Evolutionary conservation across 2,329 filamentous ascomycete genomes (phyloP), one percentile per base, ranked within the genome.

Genomic region (Fusarium haematococcum): DNA sequence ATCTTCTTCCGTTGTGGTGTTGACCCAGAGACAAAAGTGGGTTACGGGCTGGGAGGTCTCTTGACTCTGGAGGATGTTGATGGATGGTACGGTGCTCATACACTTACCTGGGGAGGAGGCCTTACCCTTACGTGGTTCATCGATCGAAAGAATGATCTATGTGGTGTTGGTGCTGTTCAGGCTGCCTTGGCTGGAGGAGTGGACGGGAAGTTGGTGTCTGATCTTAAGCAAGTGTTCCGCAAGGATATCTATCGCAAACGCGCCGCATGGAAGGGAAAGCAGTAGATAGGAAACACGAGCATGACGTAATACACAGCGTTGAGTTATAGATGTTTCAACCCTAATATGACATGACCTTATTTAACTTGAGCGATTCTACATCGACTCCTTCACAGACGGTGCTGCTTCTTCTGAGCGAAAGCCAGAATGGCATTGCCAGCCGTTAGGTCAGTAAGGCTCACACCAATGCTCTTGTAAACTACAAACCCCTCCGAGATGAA

Each of bases 61-160:
- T 58, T 87, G 9, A 83, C 82, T 1, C 67, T 84, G 33, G 75
- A 87, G 60, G 83, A 85, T 67, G 71, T 82, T 2, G 80, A 85
- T 2, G 83, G 84, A 5, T 86, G 85, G 81, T 85, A 85, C 52
- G 84, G 85, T 5, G 80, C 82, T 39, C 69, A 78, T 1, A 87
- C 85, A 0, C 75, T 87, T 64, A 83, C 80, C 4, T 87, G 85
- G 86, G 85, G 84, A 9, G 87, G 86, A 3, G 85, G 85, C 0
- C 41, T 84, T 71, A 86, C 85, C 1, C 73, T 87, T 25, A 59
- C 81, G 3, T 88, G 86, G 87, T 88, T 88, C 23, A 80, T 88
- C 63, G 86, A 88, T 73, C 84, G 85, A 1, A 84, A 84, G 79
- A 86, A 85, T 69, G 81, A 83, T 16, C 68, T 88, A 6, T 86